phyloP scores from a whole-genome alignment of 2,329 filamentous ascomycete species.

The Pestalotiopsis sp. region DNA sequence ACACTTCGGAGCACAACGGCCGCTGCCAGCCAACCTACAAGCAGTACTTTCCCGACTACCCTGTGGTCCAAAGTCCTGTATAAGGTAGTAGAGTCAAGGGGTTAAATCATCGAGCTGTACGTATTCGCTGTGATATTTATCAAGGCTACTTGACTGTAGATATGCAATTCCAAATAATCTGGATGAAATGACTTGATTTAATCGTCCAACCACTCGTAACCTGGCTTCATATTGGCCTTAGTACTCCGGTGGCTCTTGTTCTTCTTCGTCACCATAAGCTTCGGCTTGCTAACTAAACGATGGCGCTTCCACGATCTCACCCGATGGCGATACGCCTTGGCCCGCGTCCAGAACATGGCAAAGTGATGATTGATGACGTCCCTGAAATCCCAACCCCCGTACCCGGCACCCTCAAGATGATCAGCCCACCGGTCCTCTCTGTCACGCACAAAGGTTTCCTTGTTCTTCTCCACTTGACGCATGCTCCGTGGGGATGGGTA shows the following conservation, averaged over 20 bases:
- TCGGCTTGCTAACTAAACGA: neutral
- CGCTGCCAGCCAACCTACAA: conserved; percentile 31
- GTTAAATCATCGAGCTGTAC: neutral
- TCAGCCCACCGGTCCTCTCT: neutral
- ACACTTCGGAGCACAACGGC: conserved; percentile 34
- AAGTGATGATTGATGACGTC: neutral
- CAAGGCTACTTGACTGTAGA: too few relatives aligned
- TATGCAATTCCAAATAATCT: too few relatives aligned
- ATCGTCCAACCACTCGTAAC: neutral
- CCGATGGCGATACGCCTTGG: neutral
- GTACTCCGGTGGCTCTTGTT: neutral
- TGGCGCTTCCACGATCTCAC: neutral
- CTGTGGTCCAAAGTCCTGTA: conserved; percentile 15
- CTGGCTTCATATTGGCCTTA: neutral
- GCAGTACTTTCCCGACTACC: conserved; percentile 15
- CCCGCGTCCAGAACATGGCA: neutral
- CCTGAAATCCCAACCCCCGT: neutral
- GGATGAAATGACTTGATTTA: neutral
- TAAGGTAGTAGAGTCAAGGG: neutral
- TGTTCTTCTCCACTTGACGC: neutral
- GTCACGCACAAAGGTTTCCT: neutral
- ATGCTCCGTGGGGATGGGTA: neutral
- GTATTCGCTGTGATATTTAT: too few relatives aligned
- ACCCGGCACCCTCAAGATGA: neutral
- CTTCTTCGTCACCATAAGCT: neutral